Percentiles rank a stretch among this genome's conserved stretches.
Evolutionary conservation across 441 rosid genomes (phyloP).

Genomic region (Erodium moschatum): DNA sequence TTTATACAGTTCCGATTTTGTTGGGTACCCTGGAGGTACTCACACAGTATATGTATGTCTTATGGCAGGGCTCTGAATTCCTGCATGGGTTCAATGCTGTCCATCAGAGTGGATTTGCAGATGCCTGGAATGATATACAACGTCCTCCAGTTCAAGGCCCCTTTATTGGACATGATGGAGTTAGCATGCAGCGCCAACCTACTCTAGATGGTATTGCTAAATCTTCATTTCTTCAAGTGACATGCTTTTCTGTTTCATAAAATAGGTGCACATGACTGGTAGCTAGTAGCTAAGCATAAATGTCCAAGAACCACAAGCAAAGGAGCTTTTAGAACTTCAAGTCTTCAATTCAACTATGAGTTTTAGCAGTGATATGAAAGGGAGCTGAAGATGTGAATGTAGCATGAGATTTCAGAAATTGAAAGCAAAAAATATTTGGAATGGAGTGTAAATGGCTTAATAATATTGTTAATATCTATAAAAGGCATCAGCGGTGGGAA

Average conservation of each 20-base stretch:
- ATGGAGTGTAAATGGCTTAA: neutral
- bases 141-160: conserved; percentile 20
- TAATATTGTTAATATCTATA: neutral
- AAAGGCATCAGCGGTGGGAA: neutral
- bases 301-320: neutral
- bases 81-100: conserved; percentile 52
- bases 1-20: neutral
- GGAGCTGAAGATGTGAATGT: conserved; percentile 5
- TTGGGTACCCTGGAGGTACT: neutral
- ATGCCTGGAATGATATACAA: conserved; percentile 82
- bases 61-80: conserved; percentile 62
- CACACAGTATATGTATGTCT: neutral
- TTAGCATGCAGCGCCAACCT: conserved; percentile 38
- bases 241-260: neutral
- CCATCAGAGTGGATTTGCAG: conserved; percentile 56
- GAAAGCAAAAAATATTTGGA: neutral
- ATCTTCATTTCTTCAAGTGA: neutral
- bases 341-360: neutral
- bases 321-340: neutral
- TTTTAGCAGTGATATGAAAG: neutral
- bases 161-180: conserved; percentile 29
- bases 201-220: conserved; percentile 48
- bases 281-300: neutral
- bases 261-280: neutral
- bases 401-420: neutral